Conservation (phyloP, 164 flowering plant species). For the Tetracentron sinense region DNA sequence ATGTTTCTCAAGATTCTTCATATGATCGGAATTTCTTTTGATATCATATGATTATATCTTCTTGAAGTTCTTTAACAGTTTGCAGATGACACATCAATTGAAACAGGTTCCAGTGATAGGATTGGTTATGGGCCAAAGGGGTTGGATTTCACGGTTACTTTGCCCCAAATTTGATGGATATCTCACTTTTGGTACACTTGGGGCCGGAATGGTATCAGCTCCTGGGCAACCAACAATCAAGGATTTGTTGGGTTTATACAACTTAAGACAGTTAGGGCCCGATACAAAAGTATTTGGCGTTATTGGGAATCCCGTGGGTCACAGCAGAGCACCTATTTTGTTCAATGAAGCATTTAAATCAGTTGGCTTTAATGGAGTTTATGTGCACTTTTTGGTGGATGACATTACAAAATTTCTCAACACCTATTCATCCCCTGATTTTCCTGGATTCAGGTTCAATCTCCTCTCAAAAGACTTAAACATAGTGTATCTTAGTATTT, state of each 20-base stretch:
- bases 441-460: conserved; percentile 90
- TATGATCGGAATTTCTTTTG: too few species aligned
- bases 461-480: conserved; percentile 1
- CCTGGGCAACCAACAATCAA: conserved; percentile 90
- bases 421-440: conserved; percentile 81
- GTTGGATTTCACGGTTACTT: conserved; percentile 80
- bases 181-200: conserved; percentile 88
- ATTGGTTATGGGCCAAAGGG: conserved; percentile 87
- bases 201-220: conserved; percentile 72
- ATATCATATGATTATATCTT: not conserved
- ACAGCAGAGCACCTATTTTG: conserved; percentile 83
- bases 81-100: conserved; percentile 11
- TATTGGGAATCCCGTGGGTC: conserved; percentile 92
- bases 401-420: conserved; percentile 57
- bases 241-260: conserved; percentile 68
- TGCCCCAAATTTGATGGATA: conserved; percentile 92
- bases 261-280: conserved; percentile 60
- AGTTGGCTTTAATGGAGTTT: conserved; percentile 79
- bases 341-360: conserved; percentile 73
- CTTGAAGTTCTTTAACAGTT: not conserved
- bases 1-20: not conserved
- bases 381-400: conserved; percentile 81
- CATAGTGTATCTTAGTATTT: not conserved
- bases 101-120: conserved; percentile 85
- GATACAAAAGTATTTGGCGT: conserved; percentile 87